Base-by-base conservation (phyloP, 768 basidiomycete genomes). In the Calocera cornea region DNA sequence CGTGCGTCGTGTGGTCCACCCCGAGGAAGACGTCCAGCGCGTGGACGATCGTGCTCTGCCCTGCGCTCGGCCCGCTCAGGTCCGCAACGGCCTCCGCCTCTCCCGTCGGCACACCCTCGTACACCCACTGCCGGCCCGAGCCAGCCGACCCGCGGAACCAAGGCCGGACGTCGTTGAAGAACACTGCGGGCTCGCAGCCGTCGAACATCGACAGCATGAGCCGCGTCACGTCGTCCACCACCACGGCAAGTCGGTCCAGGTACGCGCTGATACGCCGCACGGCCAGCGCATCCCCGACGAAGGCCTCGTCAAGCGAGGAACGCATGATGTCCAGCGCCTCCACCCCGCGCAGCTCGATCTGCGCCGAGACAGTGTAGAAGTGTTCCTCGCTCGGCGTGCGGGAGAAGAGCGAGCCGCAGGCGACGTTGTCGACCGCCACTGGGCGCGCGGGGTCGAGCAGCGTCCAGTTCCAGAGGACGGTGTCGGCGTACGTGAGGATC, bases 41-140 rank as follows among this genome's bases (percentile, higher is more conserved):
- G 67, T 90, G 89, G 81, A 99, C 92, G 66, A 95, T 83, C 64
- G 87, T 88, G 76, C 90, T 93, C 79, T 99, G 95, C 1, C 95
- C 95, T 1, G 93, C 95, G 11, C 90, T 93, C 27, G 95, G 95
- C 0, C 95, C 95, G 68, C 86, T 88, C 41, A 90, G 83, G 64
- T 78, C 75, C 0, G 69, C 71, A 44, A 66, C 68, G 27, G 70
- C 69, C n/a, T 77, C 70, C 10, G 72, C 72, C 29, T 76, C 78
- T 0, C 78, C 78, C 34, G 83, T 78, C 3, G 81, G 80, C 8
- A 90, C 84, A 0, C 90, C 92, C 72, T 93, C 87, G 75, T 89
- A 97, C 41, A 87, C 78, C 79, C 80, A 81, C 41, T 76, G 77
- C 2, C 71, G 44, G 75, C 75, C 22, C 75, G 75, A 49, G 75